Conservation (phyloP, 2,329 filamentous ascomycete species). For the Botrytis hyacinthi region DNA sequence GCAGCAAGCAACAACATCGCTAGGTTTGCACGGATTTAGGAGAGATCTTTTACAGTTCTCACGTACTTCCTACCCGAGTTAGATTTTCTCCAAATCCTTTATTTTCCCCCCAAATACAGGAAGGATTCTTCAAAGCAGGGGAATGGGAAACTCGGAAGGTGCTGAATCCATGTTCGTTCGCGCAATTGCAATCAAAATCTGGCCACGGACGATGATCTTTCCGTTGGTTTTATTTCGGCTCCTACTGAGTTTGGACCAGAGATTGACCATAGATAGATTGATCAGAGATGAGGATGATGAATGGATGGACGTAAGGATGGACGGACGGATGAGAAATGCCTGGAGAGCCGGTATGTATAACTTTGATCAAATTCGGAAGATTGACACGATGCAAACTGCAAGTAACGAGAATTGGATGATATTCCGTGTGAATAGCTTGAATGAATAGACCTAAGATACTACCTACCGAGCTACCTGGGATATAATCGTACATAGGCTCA, state of each 20-base stretch:
- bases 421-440: conserved; percentile 3
- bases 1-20: conserved; percentile 4
- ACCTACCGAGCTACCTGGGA: background rate
- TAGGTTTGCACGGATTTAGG: conserved; percentile 11
- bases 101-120: background rate
- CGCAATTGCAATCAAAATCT: conserved; percentile 4
- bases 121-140: conserved; percentile 16
- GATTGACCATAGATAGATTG: background rate
- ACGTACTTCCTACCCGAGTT: background rate
- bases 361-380: conserved; percentile 7
- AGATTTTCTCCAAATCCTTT: background rate
- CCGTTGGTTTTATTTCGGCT: conserved; percentile 3
- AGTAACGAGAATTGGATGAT: conserved; percentile 14
- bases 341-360: background rate
- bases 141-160: conserved; percentile 9
- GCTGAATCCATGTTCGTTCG: conserved; percentile 11
- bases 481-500: background rate
- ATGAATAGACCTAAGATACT: background rate
- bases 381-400: conserved; percentile 7
- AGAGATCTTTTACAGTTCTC: conserved; percentile 16
- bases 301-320: background rate
- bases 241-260: background rate
- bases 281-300: background rate
- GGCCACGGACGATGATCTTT: background rate
- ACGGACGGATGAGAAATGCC: background rate